Evolutionary conservation across 805 yeast genomes (phyloP).

Genomic region (Kluyveromyces nonfermentans): DNA sequence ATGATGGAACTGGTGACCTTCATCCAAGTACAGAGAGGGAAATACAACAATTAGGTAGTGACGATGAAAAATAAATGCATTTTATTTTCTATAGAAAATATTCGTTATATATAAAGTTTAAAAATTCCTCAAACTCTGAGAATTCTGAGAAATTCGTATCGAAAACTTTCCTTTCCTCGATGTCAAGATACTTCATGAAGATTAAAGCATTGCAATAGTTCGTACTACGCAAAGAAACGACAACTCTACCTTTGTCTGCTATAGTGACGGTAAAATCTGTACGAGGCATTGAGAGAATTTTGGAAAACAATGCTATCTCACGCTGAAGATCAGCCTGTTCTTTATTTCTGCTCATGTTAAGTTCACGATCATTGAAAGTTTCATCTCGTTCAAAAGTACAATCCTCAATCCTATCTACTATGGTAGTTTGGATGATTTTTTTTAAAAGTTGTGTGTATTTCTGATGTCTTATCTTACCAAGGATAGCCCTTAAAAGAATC

Average conservation of each 20-base stretch:
- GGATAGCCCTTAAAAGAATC: conserved; percentile 22
- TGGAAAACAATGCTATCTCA: conserved; percentile 20
- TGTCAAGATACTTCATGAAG: conserved; percentile 12
- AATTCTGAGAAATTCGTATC: conserved; percentile 26
- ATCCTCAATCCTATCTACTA: conserved; percentile 16
- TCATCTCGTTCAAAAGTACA: conserved; percentile 6
- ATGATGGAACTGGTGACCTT: neutral
- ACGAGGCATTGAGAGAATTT: conserved; percentile 14
- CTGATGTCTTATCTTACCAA: conserved; percentile 27
- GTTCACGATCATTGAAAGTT: neutral
- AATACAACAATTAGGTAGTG: conserved; percentile 1
- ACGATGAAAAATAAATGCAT: neutral
- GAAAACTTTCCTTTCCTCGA: conserved; percentile 8
- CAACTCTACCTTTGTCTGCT: conserved; percentile 10
- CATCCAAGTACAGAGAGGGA: conserved; percentile 4
- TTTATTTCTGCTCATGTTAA: conserved; percentile 7
- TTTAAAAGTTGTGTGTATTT: conserved; percentile 21
- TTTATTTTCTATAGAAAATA: conserved; percentile 7
- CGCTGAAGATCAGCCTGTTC: conserved; percentile 17
- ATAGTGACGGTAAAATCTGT: conserved; percentile 14
- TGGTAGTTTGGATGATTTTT: conserved; percentile 20
- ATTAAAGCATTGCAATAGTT: conserved; percentile 27
- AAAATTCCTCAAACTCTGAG: conserved; percentile 28
- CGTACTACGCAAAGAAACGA: conserved; percentile 18
- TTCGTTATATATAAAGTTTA: conserved; percentile 25